These are phyloP conservation scores for Citrus glauca DNA, from an alignment of 345 rosid species.

Conservation along the genomic window DNA sequence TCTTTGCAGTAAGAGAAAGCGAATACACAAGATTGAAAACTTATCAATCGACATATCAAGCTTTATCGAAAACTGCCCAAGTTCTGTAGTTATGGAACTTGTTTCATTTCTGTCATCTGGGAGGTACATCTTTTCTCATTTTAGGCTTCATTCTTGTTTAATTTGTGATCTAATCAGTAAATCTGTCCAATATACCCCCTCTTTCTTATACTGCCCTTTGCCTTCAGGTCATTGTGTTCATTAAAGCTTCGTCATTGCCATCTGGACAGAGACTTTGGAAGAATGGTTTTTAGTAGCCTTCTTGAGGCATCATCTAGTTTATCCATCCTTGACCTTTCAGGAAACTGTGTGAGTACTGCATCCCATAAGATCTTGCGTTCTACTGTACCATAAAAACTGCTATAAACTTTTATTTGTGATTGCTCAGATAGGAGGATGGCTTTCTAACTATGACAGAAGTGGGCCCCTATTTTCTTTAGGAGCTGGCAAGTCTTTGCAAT, in stretches of 20 bases:
- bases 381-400: constrained; percentile 14
- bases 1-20: constrained; percentile 27
- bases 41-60: constrained; percentile 53
- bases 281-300: constrained; percentile 48
- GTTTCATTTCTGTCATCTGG: constrained; percentile 55
- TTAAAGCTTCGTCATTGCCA: constrained; percentile 53
- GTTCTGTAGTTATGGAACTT: constrained; percentile 39
- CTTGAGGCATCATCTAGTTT: constrained; percentile 51
- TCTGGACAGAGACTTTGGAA: constrained; percentile 44
- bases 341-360: constrained; percentile 57
- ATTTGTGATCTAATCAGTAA: not conserved
- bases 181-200: not conserved
- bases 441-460: constrained; percentile 44
- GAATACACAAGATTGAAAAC: constrained; percentile 42
- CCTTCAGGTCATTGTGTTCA: constrained; percentile 58
- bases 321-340: constrained; percentile 75
- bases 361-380: constrained; percentile 12
- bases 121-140: constrained; percentile 42
- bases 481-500: constrained; percentile 47
- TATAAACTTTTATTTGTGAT: constrained; percentile 5
- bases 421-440: constrained; percentile 79
- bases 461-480: constrained; percentile 19
- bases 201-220: not conserved
- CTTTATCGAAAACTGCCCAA: constrained; percentile 41
- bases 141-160: constrained; percentile 8